Evolutionary conservation across 495 filamentous ascomycete genomes (phyloP).

Genomic region (Daldinia vernicosa): DNA sequence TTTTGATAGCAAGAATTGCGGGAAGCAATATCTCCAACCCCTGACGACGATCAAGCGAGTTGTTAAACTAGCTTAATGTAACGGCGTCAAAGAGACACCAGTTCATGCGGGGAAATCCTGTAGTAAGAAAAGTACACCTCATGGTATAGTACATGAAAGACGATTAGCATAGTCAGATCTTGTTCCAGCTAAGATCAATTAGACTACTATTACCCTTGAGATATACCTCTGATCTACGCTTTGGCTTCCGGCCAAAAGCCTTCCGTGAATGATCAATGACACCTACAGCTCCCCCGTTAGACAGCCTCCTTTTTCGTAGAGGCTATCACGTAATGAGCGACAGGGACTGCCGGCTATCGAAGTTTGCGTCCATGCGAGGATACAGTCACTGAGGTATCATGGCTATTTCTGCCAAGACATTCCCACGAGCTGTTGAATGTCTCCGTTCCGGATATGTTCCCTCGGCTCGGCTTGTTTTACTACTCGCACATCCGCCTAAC

Average conservation of each 20-base stretch:
- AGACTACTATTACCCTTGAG: constrained; percentile 25
- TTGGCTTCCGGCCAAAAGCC: constrained; percentile 44
- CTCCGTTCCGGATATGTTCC: constrained; percentile 32
- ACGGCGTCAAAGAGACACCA: constrained; percentile 32
- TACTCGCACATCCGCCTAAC: constrained; percentile 47
- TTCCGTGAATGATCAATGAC: constrained; percentile 51
- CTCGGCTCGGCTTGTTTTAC: constrained; percentile 52
- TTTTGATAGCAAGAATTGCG: constrained; percentile 3
- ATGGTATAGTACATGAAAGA: constrained; percentile 28
- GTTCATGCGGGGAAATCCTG: neutral
- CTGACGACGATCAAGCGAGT: constrained; percentile 54
- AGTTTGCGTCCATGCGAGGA: constrained; percentile 13
- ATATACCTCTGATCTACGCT: constrained; percentile 32
- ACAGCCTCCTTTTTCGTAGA: constrained; percentile 7
- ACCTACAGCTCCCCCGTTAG: constrained; percentile 25
- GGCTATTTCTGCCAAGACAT: constrained; percentile 25
- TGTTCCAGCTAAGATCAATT: constrained; percentile 31
- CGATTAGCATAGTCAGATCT: constrained; percentile 34
- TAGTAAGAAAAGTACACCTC: constrained; percentile 21
- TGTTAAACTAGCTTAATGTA: constrained; percentile 33
- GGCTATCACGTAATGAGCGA: constrained; percentile 10
- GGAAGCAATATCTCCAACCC: constrained; percentile 28
- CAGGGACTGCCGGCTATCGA: constrained; percentile 24
- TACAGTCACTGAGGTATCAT: constrained; percentile 4
- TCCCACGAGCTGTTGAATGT: constrained; percentile 39